Conservation (phyloP, 2,329 filamentous ascomycete genomes). For the Colletotrichum sp. region DNA sequence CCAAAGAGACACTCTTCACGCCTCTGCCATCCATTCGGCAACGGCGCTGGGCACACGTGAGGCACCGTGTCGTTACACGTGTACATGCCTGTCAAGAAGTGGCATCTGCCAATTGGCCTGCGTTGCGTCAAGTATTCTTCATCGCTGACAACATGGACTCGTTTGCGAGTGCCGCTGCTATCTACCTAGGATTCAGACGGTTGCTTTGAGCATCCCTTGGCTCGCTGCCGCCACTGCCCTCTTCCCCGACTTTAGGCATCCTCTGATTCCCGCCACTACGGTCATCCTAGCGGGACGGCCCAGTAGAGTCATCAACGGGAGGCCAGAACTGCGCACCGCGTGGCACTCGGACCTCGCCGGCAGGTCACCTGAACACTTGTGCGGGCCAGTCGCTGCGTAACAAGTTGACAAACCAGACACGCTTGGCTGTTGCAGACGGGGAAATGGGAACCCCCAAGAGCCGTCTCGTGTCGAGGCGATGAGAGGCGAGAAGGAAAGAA, state of each 20-base stretch:
- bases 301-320: neutral
- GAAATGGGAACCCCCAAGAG: neutral
- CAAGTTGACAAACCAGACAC: constrained; percentile 16
- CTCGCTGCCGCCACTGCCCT: neutral
- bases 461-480: neutral
- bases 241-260: neutral
- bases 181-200: neutral
- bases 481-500: neutral
- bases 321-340: neutral
- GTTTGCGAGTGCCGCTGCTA: neutral
- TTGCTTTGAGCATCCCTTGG: neutral
- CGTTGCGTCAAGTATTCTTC: neutral
- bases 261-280: neutral
- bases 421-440: neutral
- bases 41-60: constrained; percentile 1
- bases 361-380: constrained; percentile 17
- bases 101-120: neutral
- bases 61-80: neutral
- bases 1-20: neutral
- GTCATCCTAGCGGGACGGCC: neutral
- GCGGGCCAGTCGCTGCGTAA: constrained; percentile 9
- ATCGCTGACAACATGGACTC: neutral
- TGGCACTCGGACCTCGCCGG: constrained; percentile 13
- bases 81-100: neutral
- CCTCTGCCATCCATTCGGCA: constrained; percentile 9